A percentile compares a stretch with the other conserved stretches of the same genome.
phyloP scores from a whole-genome alignment of 495 filamentous ascomycete genomes.

The Massariosphaeria phaeospora region DNA sequence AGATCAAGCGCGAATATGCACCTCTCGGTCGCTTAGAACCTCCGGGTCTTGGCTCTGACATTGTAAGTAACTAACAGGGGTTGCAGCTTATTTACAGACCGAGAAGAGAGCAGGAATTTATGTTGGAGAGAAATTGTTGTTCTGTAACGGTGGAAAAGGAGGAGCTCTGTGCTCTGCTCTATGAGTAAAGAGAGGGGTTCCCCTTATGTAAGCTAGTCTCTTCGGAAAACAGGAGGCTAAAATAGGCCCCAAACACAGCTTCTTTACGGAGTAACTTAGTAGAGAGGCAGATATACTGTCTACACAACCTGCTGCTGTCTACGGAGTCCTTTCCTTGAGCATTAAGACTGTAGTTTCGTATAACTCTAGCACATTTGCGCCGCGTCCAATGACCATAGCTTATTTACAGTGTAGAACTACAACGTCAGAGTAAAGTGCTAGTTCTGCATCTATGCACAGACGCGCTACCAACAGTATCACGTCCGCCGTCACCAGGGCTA shows the following conservation, averaged over 20 bases:
- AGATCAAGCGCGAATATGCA: conserved; percentile 13
- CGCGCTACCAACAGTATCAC: conserved; percentile 1
- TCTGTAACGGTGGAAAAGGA: conserved; percentile 6
- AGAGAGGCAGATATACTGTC: conserved; percentile 3
- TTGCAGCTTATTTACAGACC: conserved; percentile 7
- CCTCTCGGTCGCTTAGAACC: conserved; percentile 13
- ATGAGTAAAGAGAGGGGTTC: too few species aligned
- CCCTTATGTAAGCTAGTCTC: too few species aligned
- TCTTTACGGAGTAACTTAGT: too few species aligned
- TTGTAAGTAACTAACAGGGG: not conserved
- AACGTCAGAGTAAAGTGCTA: conserved; percentile 11
- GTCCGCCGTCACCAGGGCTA: not conserved
- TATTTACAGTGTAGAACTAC: not conserved
- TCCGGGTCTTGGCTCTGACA: conserved; percentile 6
- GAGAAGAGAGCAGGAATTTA: conserved; percentile 6
- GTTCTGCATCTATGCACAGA: not conserved
- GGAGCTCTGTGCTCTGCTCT: too few species aligned
- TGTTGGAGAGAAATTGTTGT: conserved; percentile 1
- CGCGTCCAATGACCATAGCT: conserved; percentile 3
- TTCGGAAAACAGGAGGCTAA: too few species aligned
- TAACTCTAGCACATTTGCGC: conserved; percentile 2
- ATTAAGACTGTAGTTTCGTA: conserved; percentile 3
- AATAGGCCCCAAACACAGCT: too few species aligned
- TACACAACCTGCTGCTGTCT: conserved; percentile 11
- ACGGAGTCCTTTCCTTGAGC: not conserved